These are phyloP conservation scores for Medicago lupulina DNA, from an alignment of 306 rosid genomes.

Conservation along the genomic window DNA sequence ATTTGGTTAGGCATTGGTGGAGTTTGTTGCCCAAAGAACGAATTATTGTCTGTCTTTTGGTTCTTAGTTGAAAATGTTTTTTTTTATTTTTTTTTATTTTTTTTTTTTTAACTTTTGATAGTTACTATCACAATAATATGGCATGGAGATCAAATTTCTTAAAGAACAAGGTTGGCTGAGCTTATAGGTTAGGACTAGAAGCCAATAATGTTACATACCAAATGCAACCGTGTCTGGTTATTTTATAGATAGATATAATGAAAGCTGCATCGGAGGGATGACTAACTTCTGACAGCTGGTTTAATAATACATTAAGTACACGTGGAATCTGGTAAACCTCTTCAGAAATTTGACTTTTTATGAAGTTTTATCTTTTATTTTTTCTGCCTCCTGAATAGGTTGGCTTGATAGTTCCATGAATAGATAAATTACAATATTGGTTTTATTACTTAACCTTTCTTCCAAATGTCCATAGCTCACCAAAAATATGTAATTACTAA, in stretches of 20 bases:
- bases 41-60: conserved; percentile 5
- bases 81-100: too few relatives aligned
- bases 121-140: conserved; percentile 19
- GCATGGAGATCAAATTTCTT: conserved; percentile 21
- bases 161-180: conserved; percentile 12
- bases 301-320: conserved; percentile 8
- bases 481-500: conserved; percentile 18
- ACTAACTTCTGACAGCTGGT: conserved; percentile 13
- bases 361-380: conserved; percentile 13
- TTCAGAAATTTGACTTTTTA: conserved; percentile 14
- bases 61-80: not conserved
- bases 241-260: conserved; percentile 18
- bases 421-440: conserved; percentile 14
- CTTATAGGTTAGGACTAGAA: conserved; percentile 18
- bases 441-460: conserved; percentile 1
- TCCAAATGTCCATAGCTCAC: conserved; percentile 22
- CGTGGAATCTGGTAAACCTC: conserved; percentile 24
- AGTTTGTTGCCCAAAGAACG: conserved; percentile 39
- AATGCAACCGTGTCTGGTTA: conserved; percentile 22
- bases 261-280: conserved; percentile 13
- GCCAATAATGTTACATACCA: conserved; percentile 25
- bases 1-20: conserved; percentile 45
- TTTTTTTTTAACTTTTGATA: not conserved
- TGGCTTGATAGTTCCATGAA: conserved; percentile 35
- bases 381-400: conserved; percentile 18